Evolutionary conservation across 495 filamentous ascomycete species (phyloP).

Genomic region (Amphirosellinia nigrospora): DNA sequence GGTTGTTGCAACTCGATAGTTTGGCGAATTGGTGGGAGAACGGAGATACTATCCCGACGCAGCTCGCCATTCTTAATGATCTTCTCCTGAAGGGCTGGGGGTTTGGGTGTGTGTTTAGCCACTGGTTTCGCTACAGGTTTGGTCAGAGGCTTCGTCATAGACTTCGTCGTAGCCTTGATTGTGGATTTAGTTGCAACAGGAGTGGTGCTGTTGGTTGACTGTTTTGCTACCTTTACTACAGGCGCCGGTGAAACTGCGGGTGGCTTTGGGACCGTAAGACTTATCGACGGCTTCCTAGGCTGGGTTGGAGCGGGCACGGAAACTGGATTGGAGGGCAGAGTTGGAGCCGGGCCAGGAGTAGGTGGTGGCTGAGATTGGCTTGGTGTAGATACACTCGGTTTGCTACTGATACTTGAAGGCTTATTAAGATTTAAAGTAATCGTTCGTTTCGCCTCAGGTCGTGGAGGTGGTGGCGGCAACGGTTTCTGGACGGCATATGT

Average conservation of each 20-base stretch:
- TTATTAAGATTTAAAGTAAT: conserved; percentile 39
- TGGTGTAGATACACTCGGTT: conserved; percentile 27
- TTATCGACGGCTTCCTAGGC: conserved; percentile 28
- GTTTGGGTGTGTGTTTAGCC: conserved; percentile 10
- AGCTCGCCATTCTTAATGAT: conserved; percentile 28
- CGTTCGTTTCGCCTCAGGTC: conserved; percentile 41
- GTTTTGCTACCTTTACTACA: conserved; percentile 12
- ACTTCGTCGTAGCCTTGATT: conserved; percentile 6
- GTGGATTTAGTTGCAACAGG: neutral
- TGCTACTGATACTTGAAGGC: conserved; percentile 30
- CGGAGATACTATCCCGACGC: conserved; percentile 36
- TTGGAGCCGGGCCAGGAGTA: neutral
- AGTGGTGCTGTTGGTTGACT: neutral
- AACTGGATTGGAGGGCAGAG: neutral
- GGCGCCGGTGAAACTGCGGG: conserved; percentile 21
- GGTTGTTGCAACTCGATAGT: conserved; percentile 34
- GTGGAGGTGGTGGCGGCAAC: conserved; percentile 27
- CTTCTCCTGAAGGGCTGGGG: conserved; percentile 25
- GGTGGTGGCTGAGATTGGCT: conserved; percentile 23
- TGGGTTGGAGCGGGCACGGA: neutral
- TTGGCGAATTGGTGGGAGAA: conserved; percentile 33
- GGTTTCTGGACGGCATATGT: conserved; percentile 28
- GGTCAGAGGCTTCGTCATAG: neutral
- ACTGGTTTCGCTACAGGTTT: neutral
- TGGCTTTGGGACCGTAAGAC: conserved; percentile 24